These are phyloP conservation scores for Penicillium steckii DNA, from an alignment of 495 filamentous ascomycete genomes.

Conservation along the genomic window DNA sequence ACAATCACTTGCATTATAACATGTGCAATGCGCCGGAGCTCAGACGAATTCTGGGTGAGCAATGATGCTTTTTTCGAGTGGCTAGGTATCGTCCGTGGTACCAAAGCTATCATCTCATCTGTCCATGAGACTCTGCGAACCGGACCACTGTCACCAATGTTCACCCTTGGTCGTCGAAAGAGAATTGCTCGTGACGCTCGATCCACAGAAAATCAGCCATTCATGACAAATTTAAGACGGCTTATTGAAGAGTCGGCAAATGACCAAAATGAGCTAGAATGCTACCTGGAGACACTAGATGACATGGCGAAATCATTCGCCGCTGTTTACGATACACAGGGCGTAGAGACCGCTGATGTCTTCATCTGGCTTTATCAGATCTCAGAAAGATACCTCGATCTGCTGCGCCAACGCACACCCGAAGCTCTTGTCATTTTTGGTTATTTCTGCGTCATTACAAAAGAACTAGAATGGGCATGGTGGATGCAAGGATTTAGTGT, in stretches of 20 bases:
- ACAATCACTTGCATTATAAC: slow-evolving; percentile 35
- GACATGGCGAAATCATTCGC: slow-evolving; percentile 15
- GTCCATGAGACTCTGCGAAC: neutral
- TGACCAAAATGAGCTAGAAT: slow-evolving; percentile 3
- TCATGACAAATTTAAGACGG: slow-evolving; percentile 4
- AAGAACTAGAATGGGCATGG: slow-evolving; percentile 37
- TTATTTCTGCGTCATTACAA: slow-evolving; percentile 38
- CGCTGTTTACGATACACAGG: neutral
- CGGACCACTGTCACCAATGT: slow-evolving; percentile 10
- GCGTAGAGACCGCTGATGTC: slow-evolving; percentile 22
- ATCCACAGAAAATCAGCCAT: slow-evolving; percentile 2
- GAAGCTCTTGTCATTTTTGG: slow-evolving; percentile 39
- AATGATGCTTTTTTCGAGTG: slow-evolving; percentile 26
- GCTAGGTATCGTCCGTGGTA: slow-evolving; percentile 9
- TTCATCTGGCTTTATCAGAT: slow-evolving; percentile 41
- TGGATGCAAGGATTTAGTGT: slow-evolving; percentile 37
- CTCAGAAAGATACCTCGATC: slow-evolving; percentile 25
- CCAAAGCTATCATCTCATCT: slow-evolving; percentile 3
- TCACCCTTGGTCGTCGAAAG: slow-evolving; percentile 3
- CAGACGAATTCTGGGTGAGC: slow-evolving; percentile 32
- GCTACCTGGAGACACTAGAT: slow-evolving; percentile 11
- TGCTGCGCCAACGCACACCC: slow-evolving; percentile 30
- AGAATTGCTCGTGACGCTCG: slow-evolving; percentile 5
- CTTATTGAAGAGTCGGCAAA: slow-evolving; percentile 11
- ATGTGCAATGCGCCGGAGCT: slow-evolving; percentile 32